Evolutionary conservation across 2,329 filamentous ascomycete species (phyloP), one percentile per base, ranked within the genome.

Genomic region (Trichoderma aggressivum): DNA sequence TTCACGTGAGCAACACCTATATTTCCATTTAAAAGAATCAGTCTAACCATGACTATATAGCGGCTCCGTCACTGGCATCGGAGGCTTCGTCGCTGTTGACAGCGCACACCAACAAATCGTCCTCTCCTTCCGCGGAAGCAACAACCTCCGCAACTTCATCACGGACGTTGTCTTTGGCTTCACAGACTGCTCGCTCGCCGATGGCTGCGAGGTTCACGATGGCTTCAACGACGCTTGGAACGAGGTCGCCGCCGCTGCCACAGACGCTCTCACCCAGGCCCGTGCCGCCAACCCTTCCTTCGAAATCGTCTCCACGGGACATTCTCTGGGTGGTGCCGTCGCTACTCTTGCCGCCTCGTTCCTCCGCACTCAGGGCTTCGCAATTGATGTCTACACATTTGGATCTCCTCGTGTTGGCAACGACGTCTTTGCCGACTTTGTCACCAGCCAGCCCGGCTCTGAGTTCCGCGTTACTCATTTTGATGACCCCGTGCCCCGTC

Each of bases 391-490:
- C 56, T 92, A 90, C 83, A 90, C 87, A 1, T 93, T 87, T 80
- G 91, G 91, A 72, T 84, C 87, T 21, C 91, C 91, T 2, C 89
- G 90, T 59, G 84, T 90, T 21, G 91, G 90, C 72, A 90, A 91
- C 79, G 76, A 78, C 3, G 82, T 78, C 21, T 84, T 91, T 71
- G 85, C 84, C 67, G 77, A 82, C 65, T 90, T 84, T 76, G 82
- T 92, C 72, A 84, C 84, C 8, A 74, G 75, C 61, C 88, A 90
- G 74, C 71, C 81, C 2, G 87, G 87, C 68, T 77, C 77, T 70
- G 86, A 88, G 74, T 90, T 85, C 81, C 89, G 91, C 73, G 83
- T 92, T 65, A 93, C 91, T 1, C 91, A 94, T 80, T 80, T 80
- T 55, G 82, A 86, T 75, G 92, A 94, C 78, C 89, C 90, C 0